These are phyloP conservation scores for Sporormia fimetaria DNA, from an alignment of 495 filamentous ascomycete genomes.

Conservation along the genomic window DNA sequence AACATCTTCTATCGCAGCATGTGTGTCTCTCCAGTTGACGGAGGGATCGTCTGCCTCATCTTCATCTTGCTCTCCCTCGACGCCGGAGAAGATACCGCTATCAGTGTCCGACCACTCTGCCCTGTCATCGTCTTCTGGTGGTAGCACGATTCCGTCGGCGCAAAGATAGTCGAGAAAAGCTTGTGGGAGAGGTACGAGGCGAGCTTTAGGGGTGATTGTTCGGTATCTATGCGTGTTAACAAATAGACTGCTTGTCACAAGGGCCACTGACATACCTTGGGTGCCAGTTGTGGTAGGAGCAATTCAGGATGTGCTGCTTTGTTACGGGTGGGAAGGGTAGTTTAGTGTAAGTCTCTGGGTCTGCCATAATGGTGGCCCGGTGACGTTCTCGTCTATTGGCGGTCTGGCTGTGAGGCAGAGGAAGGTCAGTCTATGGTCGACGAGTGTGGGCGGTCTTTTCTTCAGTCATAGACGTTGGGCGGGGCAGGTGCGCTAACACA, in stretches of 20 bases:
- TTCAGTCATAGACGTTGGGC: too few relatives aligned
- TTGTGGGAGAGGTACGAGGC: slow-evolving; percentile 61
- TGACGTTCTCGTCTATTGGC: too few relatives aligned
- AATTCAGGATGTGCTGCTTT: slow-evolving; percentile 78
- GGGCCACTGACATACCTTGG: slow-evolving; percentile 43
- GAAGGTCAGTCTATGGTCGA: too few relatives aligned
- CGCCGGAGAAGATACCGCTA: slow-evolving; percentile 34
- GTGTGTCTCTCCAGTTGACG: slow-evolving; percentile 54
- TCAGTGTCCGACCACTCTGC: slow-evolving; percentile 33
- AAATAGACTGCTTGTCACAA: not conserved
- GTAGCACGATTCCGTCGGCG: slow-evolving; percentile 85
- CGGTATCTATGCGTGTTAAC: slow-evolving; percentile 49
- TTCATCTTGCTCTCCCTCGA: slow-evolving; percentile 28
- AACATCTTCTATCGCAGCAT: slow-evolving; percentile 58
- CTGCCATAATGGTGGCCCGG: too few relatives aligned
- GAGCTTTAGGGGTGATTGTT: slow-evolving; percentile 67
- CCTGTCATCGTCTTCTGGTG: slow-evolving; percentile 42
- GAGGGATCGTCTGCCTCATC: slow-evolving; percentile 48
- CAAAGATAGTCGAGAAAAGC: slow-evolving; percentile 79
- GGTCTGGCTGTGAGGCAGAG: too few relatives aligned
- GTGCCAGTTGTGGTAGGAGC: slow-evolving; percentile 89
- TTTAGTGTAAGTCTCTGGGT: slow-evolving; percentile 23
- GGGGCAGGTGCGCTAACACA: too few relatives aligned
- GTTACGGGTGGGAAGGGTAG: slow-evolving; percentile 75
- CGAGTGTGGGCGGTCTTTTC: too few relatives aligned